Conservation (phyloP, 768 basidiomycete species). For the Clitopilus passeckerianus region DNA sequence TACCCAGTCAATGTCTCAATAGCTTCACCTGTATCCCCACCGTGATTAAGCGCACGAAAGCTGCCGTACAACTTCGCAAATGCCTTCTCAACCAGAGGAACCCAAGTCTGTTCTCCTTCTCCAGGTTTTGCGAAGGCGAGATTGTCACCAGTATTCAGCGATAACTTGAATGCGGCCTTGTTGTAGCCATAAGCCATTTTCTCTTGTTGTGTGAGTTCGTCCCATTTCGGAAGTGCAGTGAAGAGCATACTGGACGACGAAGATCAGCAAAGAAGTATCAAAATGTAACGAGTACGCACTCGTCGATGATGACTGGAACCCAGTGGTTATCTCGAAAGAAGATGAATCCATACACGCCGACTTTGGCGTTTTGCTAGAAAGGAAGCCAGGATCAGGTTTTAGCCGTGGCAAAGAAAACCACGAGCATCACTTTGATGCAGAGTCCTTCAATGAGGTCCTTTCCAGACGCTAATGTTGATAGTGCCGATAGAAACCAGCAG, state of each 20-base stretch:
- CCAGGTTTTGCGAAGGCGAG: conserved; percentile 47
- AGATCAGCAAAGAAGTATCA: background rate
- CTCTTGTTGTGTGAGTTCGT: conserved; percentile 34
- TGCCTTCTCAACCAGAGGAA: conserved; percentile 55
- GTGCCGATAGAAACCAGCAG: conserved; percentile 51
- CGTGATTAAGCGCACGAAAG: conserved; percentile 32
- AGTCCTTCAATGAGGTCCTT: conserved; percentile 45
- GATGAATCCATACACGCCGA: conserved; percentile 56
- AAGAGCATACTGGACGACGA: conserved; percentile 35
- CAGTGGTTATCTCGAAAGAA: conserved; percentile 50
- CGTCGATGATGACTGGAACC: conserved; percentile 52
- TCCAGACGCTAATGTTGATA: conserved; percentile 41
- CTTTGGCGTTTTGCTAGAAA: conserved; percentile 40
- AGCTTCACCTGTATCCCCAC: conserved; percentile 41
- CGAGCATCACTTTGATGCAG: conserved; percentile 37
- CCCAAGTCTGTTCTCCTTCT: conserved; percentile 50
- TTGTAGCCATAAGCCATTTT: conserved; percentile 45
- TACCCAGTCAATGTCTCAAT: conserved; percentile 59
- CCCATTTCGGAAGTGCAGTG: conserved; percentile 46
- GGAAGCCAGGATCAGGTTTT: background rate
- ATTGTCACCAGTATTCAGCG: conserved; percentile 23
- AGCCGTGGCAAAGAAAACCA: background rate
- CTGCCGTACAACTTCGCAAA: conserved; percentile 55
- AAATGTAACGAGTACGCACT: conserved; percentile 27
- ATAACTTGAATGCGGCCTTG: conserved; percentile 38